phyloP scores from a whole-genome alignment of 1,284 basidiomycete genomes.

The Termitomyces sp. region DNA sequence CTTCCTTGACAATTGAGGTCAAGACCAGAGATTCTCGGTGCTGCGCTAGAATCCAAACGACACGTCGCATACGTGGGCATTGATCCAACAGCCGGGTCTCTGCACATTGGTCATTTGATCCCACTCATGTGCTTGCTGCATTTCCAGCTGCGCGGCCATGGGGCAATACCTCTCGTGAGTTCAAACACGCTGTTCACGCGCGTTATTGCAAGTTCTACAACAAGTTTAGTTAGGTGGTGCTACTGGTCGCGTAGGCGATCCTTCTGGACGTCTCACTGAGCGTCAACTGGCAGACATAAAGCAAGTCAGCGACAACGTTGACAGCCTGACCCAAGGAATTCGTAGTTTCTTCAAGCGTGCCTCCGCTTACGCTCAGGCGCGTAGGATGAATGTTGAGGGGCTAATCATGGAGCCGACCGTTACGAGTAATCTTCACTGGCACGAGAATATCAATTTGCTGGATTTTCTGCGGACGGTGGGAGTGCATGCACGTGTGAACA shows the following conservation, averaged over 20 bases:
- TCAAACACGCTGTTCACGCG: neutral
- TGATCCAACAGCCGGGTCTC: conserved; percentile 85
- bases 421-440: conserved; percentile 87
- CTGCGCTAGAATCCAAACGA: conserved; percentile 27
- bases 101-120: conserved; percentile 93
- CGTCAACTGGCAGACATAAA: conserved; percentile 63
- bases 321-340: conserved; percentile 62
- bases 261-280: conserved; percentile 85
- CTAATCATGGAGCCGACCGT: conserved; percentile 38
- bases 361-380: conserved; percentile 48
- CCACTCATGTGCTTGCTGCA: conserved; percentile 86
- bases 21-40: conserved; percentile 35
- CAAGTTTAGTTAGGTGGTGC: conserved; percentile 83
- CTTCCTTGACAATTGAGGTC: conserved; percentile 7
- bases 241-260: conserved; percentile 96
- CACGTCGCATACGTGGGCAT: conserved; percentile 84
- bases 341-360: conserved; percentile 71
- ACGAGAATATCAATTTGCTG: conserved; percentile 66
- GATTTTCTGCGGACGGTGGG: conserved; percentile 86
- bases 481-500: conserved; percentile 76
- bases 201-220: neutral
- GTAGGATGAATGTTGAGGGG: conserved; percentile 22
- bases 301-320: conserved; percentile 66
- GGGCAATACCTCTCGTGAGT: conserved; percentile 75
- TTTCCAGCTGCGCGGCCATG: conserved; percentile 81